Conservation (phyloP, 345 rosid species). For the Boechera stricta region DNA sequence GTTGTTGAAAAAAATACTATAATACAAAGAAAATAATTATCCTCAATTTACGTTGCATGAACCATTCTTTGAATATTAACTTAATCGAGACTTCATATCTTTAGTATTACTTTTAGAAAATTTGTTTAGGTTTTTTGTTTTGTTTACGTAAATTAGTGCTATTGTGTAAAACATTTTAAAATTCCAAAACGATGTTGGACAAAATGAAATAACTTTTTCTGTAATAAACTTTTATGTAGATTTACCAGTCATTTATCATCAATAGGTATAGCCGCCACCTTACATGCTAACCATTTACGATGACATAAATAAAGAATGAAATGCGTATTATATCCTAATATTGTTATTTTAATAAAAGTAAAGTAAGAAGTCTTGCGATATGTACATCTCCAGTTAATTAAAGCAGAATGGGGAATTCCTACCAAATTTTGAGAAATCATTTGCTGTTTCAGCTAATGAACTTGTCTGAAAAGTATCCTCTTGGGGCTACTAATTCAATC, state of each 20-base stretch:
- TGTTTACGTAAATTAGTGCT: background rate
- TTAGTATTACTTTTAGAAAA: no score
- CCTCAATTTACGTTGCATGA: constrained; percentile 1
- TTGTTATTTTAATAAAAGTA: constrained; percentile 3
- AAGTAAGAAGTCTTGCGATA: background rate
- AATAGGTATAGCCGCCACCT: constrained; percentile 29
- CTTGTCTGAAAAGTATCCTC: constrained; percentile 38
- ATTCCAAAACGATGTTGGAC: background rate
- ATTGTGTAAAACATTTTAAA: background rate
- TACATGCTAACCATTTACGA: constrained; percentile 17
- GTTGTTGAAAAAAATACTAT: background rate
- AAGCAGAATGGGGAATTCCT: constrained; percentile 26
- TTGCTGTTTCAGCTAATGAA: constrained; percentile 12
- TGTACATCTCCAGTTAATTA: constrained; percentile 26
- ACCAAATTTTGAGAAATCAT: constrained; percentile 35
- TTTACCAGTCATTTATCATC: background rate
- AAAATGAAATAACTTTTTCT: background rate
- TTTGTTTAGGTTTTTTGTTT: no score
- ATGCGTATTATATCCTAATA: constrained; percentile 17
- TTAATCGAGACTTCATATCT: background rate
- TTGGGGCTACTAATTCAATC: constrained; percentile 32
- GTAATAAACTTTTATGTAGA: background rate
- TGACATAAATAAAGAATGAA: background rate
- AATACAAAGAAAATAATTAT: background rate
- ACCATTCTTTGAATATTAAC: background rate